Conservation (phyloP, 371 early-diverging fungal genomes). For the Chytridium lagenaria region DNA sequence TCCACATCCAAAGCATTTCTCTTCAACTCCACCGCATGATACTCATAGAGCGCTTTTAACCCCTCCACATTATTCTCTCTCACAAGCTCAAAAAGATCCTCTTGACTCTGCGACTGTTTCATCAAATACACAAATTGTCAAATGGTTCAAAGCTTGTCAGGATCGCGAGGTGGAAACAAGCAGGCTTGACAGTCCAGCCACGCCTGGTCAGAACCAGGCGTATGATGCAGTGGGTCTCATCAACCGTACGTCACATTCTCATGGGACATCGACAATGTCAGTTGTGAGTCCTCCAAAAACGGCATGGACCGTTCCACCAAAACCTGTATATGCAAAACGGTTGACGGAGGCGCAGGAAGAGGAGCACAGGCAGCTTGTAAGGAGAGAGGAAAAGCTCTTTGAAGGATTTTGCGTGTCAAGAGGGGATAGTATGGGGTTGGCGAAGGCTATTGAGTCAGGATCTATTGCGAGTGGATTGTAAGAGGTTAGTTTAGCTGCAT, state of each 20-base stretch:
- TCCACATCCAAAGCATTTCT: neutral
- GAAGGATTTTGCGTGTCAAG: neutral
- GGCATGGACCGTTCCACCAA: conserved; percentile 1
- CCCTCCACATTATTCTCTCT: conserved; percentile 3
- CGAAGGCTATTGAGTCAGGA: neutral
- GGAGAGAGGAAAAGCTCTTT: neutral
- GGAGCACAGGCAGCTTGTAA: neutral
- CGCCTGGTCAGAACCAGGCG: neutral
- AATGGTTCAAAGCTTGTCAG: neutral
- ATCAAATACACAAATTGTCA: neutral
- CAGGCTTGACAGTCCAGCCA: neutral
- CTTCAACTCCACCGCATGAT: neutral
- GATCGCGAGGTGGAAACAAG: neutral
- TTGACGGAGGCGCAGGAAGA: neutral
- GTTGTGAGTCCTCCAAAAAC: neutral
- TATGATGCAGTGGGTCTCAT: neutral
- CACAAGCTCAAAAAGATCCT: conserved; percentile 8
- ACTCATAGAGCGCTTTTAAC: conserved; percentile 3
- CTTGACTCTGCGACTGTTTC: neutral
- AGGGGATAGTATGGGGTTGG: neutral
- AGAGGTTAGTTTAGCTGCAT: neutral
- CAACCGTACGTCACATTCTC: neutral
- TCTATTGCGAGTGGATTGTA: neutral
- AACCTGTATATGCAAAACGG: neutral
- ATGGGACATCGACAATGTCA: neutral